Base-by-base conservation (phyloP, 345 rosid genomes). In the Ailanthus altissimus region DNA sequence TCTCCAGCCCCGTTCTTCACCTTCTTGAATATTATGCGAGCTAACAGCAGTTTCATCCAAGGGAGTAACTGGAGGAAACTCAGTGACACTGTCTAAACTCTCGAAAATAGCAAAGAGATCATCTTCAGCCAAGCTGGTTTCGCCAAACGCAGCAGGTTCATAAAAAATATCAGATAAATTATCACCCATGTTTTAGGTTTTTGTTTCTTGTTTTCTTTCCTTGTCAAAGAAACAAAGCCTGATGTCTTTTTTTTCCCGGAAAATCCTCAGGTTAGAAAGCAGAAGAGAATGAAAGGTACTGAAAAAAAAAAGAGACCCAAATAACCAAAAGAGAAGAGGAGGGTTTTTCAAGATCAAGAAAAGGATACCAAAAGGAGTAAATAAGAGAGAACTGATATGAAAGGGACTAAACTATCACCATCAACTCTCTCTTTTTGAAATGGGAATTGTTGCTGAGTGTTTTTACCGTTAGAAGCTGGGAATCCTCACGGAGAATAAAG, bases 31-130 rank as follows among this genome's bases (percentile, higher is more conserved):
- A 49, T 49, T 49, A 49, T 1, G 45, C 11, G 68, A 65, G 67
- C 49, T n/a, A 38, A 23, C 71, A 8, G 76, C 75, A 10, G 42
- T 77, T 58, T 86, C 84, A 25, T 83, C 88, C 26, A 75, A 67
- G 7, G 88, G 88, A 43, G 85, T 82, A 0, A 78, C 66, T 7
- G 86, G 89, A 45, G 89, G 85, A 64, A 90, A 87, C 61, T 93
- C 92, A 1, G 85, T 78, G 42, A 82, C 89, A 0, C 87, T 81
- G 53, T 91, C 97, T 42, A 94, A 86, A 68, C 94, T 82, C 83
- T 90, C 93, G 50, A 97, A 89, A 80, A 97, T 84, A 28, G 95
- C 85, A 66, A 90, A 94, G 16, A 97, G 81, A 43, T 94, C 98
- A 45, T 97, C 98, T 54, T 84, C 91, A 46, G 79, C 88, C 43